Base-by-base conservation (phyloP, 371 early-diverging fungal genomes). In the Batkoa obscura region DNA sequence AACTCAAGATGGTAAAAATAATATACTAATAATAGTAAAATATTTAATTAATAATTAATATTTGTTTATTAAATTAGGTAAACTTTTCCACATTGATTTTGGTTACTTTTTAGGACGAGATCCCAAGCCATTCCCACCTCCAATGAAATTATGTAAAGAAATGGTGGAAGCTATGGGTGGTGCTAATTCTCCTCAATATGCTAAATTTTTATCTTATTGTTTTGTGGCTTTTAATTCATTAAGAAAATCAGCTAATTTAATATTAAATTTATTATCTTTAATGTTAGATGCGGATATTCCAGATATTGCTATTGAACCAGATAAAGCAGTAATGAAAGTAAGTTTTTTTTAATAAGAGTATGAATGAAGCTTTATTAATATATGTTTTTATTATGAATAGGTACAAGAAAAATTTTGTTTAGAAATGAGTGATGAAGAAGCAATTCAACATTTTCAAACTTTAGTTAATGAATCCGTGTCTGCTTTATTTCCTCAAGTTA, bases 141-240 rank as follows among this genome's bases (percentile, higher is more conserved):
- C 97, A 0, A 96, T 97, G 95, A 95, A 96, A 64, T 79, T 98
- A 32, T 91, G 90, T 63, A 92, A 90, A 64, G 98, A 98, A 70
- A 98, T 98, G 96, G 90, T 95, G 31, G 98, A 98, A 61, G 91
- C 88, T 0, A 94, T 98, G 95, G 95, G 95, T 43, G 95, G 96
- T 9, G 78, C 85, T 31, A 71, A 76, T 47, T 84, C 87, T 1
- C 74, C 71, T 12, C 76, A 80, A 54, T 94, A 90, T 66, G 77
- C 80, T 59, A 74, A 79, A 52, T 98, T 98, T 72, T 78, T 80
- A 62, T 80, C 83, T 47, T 86, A 86, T 64, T 92, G 91, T 60
- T 94, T 86, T 67, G 84, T 87, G 2, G 88, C 96, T 0, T 98
- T 88, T 67, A 89, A 84, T 55, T 87, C 84, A 38, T 71, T 95